Conservation (phyloP, 1,284 basidiomycete genomes). For the Coniferiporia sulphurascens region DNA sequence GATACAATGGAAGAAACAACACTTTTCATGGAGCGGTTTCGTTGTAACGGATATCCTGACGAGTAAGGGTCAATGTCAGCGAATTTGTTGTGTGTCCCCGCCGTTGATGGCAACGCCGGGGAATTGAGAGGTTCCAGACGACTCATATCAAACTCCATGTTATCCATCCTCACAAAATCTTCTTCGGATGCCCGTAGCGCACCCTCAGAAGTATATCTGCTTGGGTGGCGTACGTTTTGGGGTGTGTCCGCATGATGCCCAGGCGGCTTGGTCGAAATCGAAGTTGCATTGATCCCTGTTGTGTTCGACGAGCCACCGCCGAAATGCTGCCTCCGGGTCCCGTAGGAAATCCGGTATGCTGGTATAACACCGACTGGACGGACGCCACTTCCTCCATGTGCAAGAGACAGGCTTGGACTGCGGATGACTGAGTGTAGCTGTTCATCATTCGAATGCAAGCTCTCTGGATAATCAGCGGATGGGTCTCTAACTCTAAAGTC, state of each 20-base stretch:
- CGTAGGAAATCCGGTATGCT: constrained; percentile 6
- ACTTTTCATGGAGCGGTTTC: constrained; percentile 36
- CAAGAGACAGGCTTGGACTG: constrained; percentile 4
- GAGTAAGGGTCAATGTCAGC: neutral
- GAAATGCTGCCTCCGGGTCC: neutral
- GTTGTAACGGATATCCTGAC: constrained; percentile 35
- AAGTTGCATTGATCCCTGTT: constrained; percentile 8
- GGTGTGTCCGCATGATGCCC: constrained; percentile 17
- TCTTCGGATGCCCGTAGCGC: constrained; percentile 12
- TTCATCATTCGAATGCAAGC: constrained; percentile 2
- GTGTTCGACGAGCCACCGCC: constrained; percentile 4
- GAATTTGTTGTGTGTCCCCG: constrained; percentile 17
- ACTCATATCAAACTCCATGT: constrained; percentile 1
- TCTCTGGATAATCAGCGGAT: constrained; percentile 9
- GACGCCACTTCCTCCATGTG: constrained; percentile 2
- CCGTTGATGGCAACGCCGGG: constrained; percentile 28
- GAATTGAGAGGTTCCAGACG: constrained; percentile 14
- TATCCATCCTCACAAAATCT: constrained; percentile 3
- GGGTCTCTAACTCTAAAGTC: neutral
- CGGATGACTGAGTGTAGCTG: constrained; percentile 13
- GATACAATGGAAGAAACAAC: constrained; percentile 47
- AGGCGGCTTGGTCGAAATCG: constrained; percentile 13
- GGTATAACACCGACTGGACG: constrained; percentile 14
- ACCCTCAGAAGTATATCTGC: neutral
- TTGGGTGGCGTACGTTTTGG: constrained; percentile 5